Base-by-base conservation (phyloP, 306 rosid species). In the Alnus rubra region DNA sequence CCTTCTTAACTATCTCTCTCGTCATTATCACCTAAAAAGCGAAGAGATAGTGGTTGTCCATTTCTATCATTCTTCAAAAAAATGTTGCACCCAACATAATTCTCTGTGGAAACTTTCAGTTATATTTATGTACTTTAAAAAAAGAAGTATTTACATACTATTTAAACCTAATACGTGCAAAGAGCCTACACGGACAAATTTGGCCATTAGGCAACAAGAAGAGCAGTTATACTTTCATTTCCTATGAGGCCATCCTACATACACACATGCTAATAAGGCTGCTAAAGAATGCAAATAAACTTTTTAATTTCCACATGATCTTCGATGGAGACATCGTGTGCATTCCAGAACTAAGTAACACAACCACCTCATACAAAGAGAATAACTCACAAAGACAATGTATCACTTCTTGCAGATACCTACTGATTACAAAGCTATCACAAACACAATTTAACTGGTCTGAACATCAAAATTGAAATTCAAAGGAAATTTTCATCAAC, bases 401-500 rank as follows among this genome's bases (percentile, higher is more conserved):
- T 8, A 68, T n/a, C 51, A 68, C 33, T 59, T 81, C 7, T 71
- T 39, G 42, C 67, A 64, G 16, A 60, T 18, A 23, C 18, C 19
- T 19, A 35, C 67, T 2, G 56, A 31, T 2, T 31, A 81, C 23
- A 67, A 42, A 67, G 13, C 49, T 39, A 12, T 14, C 11, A 19
- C 37, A 59, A 44, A 18, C 16, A 33, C 59, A 49, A 49, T 54
- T 23, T 30, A 15, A 71, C 71, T 42, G 45, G 54, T 47, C 15
- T 11, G 49, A 76, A 33, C 19, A 74, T 42, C 30, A 13, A 10
- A 47, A 30, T 76, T 64, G 35, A 59, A 49, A 58, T 52, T 59
- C 49, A 69, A 31, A 3, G 1, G 52, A 9, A 58, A 52, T 31
- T 80, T 73, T 65, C 73, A 67, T 56, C 76, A 53, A 23, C 48